phyloP scores from a whole-genome alignment of 495 filamentous ascomycete species.

The Aspergillus carlsbadensis region DNA sequence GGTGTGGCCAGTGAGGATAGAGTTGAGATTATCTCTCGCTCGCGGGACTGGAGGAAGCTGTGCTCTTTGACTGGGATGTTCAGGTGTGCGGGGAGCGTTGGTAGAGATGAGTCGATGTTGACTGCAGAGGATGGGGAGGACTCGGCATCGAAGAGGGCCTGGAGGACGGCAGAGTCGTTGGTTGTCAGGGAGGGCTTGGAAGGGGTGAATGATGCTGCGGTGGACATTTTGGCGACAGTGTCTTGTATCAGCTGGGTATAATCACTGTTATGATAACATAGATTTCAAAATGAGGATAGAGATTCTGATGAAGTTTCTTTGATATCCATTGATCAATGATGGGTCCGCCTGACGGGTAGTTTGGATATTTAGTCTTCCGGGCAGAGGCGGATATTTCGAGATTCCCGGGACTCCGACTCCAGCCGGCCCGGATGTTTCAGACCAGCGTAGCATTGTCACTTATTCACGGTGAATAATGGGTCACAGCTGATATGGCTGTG shows the following conservation, averaged over 20 bases:
- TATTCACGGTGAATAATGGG: not conserved
- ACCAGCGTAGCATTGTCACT: not conserved
- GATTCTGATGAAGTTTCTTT: too few species aligned
- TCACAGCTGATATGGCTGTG: not conserved
- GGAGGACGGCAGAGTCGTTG: slow-evolving; percentile 70
- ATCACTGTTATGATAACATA: too few species aligned
- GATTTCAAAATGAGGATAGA: too few species aligned
- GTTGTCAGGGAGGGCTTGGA: slow-evolving; percentile 53
- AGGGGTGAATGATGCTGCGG: slow-evolving; percentile 43
- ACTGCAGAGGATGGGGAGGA: slow-evolving; percentile 55
- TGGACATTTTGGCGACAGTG: slow-evolving; percentile 5
- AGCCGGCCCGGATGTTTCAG: slow-evolving; percentile 12
- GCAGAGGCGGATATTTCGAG: slow-evolving; percentile 7
- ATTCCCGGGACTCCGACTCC: slow-evolving; percentile 20
- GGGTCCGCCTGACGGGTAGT: too few species aligned
- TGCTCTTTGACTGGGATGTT: slow-evolving; percentile 26
- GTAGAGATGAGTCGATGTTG: slow-evolving; percentile 55
- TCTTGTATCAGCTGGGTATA: not conserved
- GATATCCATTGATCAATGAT: too few species aligned
- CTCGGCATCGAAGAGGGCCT: slow-evolving; percentile 80
- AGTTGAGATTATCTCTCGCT: slow-evolving; percentile 30
- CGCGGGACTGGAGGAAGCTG: slow-evolving; percentile 25
- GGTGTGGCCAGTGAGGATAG: slow-evolving; percentile 20
- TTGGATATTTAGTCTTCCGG: too few species aligned
- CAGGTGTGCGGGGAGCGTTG: slow-evolving; percentile 52